Evolutionary conservation across 2,329 filamentous ascomycete genomes (phyloP), one percentile per base, ranked within the genome.

Genomic region (Cladosporium sp.): DNA sequence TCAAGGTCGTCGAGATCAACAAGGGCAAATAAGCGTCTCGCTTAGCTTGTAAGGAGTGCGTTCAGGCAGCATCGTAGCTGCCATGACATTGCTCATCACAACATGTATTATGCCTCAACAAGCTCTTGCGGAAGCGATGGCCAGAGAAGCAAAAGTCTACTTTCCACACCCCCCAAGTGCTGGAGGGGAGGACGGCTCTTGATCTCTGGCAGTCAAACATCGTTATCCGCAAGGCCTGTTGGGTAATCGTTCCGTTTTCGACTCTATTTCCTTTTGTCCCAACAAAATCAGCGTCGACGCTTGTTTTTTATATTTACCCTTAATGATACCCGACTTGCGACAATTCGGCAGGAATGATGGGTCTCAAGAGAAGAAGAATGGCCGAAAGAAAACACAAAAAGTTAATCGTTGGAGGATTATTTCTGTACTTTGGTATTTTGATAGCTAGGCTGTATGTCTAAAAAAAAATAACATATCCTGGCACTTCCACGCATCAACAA

Each of bases 1-100:
- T 78, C 66, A 78, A 78, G 72, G 67, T 73, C 52, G 66, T 78
- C 49, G 71, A 71, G 47, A 67, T 78, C 61, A 70, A 70, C 61
- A 75, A 74, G 61, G 57, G 59, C 47, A 64, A 61, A 55, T 61
- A 62, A 53, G 52, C 41, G 44, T 29, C 18, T 40, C 43, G 48
- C 43, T 37, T 17, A 41, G 22, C n/a, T 34, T 17, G 32, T 36
- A n/a, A 36, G 15, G 12, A 7, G 12, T 18, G 15, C 9, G 12
- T 5, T 11, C 15, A 24, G 19, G 22, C 22, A 27, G 22, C 22
- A 27, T 43, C 19, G 15, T n/a, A n/a, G 20, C 32, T 20, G 41
- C 20, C 13, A 18, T n/a, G 15, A 27, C 22, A 27, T 27, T 4
- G 22, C 22, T 27, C 15, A n/a, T 37, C 43, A 32, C 38, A 8